Conservation (phyloP, 139 green algal genomes). For the Chlorella ohadii region DNA sequence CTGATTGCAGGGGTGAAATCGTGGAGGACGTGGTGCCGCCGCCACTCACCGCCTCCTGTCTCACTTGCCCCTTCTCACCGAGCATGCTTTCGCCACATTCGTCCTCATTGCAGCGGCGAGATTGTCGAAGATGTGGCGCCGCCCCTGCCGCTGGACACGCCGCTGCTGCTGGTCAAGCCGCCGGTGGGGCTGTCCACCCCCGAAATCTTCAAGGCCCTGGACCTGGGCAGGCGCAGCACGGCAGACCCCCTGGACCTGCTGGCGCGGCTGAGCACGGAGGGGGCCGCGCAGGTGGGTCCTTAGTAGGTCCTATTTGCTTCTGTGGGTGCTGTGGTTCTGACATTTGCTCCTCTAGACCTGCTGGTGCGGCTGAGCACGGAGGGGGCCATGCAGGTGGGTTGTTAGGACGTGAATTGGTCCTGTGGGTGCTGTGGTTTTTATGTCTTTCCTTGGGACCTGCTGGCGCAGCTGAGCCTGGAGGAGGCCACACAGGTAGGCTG, state of each 20-base stretch:
- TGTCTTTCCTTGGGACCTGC: constrained; percentile 80
- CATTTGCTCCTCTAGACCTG: constrained; percentile 81
- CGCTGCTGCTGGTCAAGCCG: constrained; percentile 94
- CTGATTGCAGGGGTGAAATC: constrained; percentile 97
- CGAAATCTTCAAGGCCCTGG: constrained; percentile 93
- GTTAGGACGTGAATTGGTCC: no score
- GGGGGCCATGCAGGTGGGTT: constrained; percentile 22
- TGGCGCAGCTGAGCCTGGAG: constrained; percentile 57
- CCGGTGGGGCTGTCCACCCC: constrained; percentile 87
- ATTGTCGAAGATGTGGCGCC: constrained; percentile 92
- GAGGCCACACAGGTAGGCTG: constrained; percentile 41
- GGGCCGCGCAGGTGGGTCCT: constrained; percentile 28
- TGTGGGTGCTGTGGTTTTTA: no score
- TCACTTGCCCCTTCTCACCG: no score
- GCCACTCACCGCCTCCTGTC: background rate
- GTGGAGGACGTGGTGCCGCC: constrained; percentile 26
- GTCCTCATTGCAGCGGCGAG: constrained; percentile 78
- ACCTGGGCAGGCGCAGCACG: constrained; percentile 76
- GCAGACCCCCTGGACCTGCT: constrained; percentile 88
- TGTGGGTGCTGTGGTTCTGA: no score
- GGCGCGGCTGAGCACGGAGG: constrained; percentile 41
- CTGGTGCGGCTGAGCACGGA: constrained; percentile 59
- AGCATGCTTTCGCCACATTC: no score
- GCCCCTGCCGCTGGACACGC: constrained; percentile 82
- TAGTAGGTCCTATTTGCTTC: no score